Evolutionary conservation across 2,329 filamentous ascomycete species (phyloP).

Genomic region (Aspergillus neoniger): DNA sequence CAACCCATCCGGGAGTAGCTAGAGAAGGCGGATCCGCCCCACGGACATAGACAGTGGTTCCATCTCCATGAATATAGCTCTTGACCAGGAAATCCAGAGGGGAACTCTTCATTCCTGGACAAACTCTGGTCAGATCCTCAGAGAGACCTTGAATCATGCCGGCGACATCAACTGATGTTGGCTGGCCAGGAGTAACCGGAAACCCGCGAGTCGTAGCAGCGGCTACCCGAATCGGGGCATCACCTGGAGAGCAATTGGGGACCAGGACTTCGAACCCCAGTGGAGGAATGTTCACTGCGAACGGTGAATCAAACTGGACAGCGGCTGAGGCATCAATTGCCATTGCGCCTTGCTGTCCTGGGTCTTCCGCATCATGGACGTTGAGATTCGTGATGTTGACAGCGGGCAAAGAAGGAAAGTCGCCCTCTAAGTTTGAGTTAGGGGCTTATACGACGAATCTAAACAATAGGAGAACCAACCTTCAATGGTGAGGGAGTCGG

Average conservation of each 20-base stretch:
- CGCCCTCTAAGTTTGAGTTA: constrained; percentile 44
- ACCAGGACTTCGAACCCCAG: constrained; percentile 84
- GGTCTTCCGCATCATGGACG: constrained; percentile 68
- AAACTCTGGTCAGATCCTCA: constrained; percentile 68
- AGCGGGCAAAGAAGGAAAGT: constrained; percentile 75
- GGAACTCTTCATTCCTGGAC: constrained; percentile 75
- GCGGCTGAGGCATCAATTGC: constrained; percentile 75
- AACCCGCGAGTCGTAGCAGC: constrained; percentile 70
- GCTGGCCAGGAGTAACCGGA: constrained; percentile 65
- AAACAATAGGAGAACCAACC: constrained; percentile 67
- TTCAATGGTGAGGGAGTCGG: constrained; percentile 76
- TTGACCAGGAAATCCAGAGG: constrained; percentile 81
- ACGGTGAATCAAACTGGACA: constrained; percentile 73
- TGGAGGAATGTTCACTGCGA: constrained; percentile 74
- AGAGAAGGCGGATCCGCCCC: constrained; percentile 69
- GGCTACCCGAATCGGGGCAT: constrained; percentile 76
- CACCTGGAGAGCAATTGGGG: constrained; percentile 71
- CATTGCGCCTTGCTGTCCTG: constrained; percentile 65
- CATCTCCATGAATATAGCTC: constrained; percentile 77
- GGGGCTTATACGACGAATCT: constrained; percentile 30
- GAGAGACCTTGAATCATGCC: constrained; percentile 75
- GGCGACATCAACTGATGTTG: constrained; percentile 68
- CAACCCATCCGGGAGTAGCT: constrained; percentile 78
- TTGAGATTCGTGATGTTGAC: constrained; percentile 82
- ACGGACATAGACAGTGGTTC: constrained; percentile 78